These are phyloP conservation scores for Didymella glomerata DNA, from an alignment of 2,329 filamentous ascomycete genomes.

Conservation along the genomic window DNA sequence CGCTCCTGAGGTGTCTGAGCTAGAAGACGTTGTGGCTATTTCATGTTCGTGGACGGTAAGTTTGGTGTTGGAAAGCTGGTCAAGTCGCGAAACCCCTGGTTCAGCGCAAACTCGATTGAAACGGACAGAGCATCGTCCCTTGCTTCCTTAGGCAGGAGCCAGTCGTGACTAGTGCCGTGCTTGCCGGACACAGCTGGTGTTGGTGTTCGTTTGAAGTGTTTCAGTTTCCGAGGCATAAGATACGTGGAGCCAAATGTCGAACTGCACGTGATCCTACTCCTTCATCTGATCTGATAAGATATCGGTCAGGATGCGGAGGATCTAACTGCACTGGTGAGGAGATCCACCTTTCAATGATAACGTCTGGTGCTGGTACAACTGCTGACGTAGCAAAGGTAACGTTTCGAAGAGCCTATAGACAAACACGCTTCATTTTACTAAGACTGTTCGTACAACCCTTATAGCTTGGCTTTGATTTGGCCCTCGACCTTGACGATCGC, in stretches of 20 bases:
- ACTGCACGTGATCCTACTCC: constrained; percentile 15
- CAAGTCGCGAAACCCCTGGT: constrained; percentile 17
- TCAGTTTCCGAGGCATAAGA: constrained; percentile 10
- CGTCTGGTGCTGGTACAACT: constrained; percentile 3
- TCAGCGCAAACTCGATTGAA: constrained; percentile 32
- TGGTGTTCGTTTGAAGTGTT: constrained; percentile 15
- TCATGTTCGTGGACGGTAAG: constrained; percentile 6
- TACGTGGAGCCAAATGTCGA: neutral
- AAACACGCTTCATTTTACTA: neutral
- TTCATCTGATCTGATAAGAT: constrained; percentile 44
- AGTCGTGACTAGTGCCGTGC: constrained; percentile 24
- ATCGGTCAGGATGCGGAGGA: constrained; percentile 24
- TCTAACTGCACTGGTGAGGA: constrained; percentile 27
- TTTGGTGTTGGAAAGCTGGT: constrained; percentile 2
- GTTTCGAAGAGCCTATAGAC: no score
- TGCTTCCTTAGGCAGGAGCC: constrained; percentile 26
- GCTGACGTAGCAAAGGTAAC: neutral
- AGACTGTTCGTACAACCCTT: constrained; percentile 20
- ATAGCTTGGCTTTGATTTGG: constrained; percentile 51
- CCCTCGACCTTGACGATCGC: constrained; percentile 75
- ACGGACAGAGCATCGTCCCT: constrained; percentile 23
- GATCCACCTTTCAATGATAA: constrained; percentile 8
- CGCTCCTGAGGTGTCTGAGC: neutral
- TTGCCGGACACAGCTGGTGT: constrained; percentile 24
- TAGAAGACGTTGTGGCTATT: neutral